Base-by-base conservation (phyloP, 148 eudicot species). In the Diospyros kaki region DNA sequence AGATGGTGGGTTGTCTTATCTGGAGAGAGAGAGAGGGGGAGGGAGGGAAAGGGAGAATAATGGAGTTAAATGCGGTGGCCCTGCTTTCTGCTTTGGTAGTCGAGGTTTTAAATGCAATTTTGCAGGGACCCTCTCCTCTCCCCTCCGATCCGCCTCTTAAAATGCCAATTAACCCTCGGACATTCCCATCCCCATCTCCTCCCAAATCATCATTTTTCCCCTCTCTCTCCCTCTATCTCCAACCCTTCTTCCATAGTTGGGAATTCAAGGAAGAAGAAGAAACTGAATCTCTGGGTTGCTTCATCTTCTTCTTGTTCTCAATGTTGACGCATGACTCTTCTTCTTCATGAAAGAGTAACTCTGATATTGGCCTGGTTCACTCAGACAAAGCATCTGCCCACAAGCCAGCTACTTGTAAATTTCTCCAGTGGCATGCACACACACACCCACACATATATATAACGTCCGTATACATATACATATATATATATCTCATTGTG, bases 331-430 rank as follows among this genome's bases (percentile, higher is more conserved):
- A 43, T 68, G 50, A 5, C 28, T 28, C 28, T 28, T 28, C 28
- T 28, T 28, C 40, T 38, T 0, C 44, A 66, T 82, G 85, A 71
- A 79, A 78, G 43, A 54, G 76, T 17, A 43, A 71, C 82, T 78
- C 5, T 82, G 85, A 78, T 82, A 82, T 82, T 82, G 85, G 85
- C 85, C 84, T 62, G 82, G 84, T 75, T 82, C 84, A 82, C 81
- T 78, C 85, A 78, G 76, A 82, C 18, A 17, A 13, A 3, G 11
- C 4, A 42, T 28, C 28, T 28, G 28, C 28, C 28, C 28, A 28
- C 0, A 28, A 28, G 28, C 28, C 28, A 28, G 28, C 28, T 28
- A 28, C 28, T 28, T 28, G 28, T 28, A 28, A 28, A 28, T 28
- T 28, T 28, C 28, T 28, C 28, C 28, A 28, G 28, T 28, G 28